Percentiles rank a stretch among this genome's conserved stretches.
Evolutionary conservation across 2,329 filamentous ascomycete species (phyloP).

Genomic region (Immersiporthe knoxdaviesiana): DNA sequence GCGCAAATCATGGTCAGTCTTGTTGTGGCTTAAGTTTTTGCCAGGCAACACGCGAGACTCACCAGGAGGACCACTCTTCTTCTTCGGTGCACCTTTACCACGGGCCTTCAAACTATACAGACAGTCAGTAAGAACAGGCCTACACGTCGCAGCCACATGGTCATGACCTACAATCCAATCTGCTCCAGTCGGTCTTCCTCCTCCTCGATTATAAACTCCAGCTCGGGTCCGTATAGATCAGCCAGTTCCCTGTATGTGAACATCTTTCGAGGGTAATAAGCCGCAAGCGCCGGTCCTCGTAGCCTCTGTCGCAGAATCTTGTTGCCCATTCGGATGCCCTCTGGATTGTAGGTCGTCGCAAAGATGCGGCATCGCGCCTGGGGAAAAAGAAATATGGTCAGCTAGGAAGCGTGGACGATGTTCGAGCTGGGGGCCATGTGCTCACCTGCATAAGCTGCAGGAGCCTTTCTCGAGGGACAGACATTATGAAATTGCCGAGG

Average conservation of each 20-base stretch:
- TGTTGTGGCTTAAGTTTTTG: slow-evolving; percentile 45
- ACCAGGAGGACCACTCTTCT: slow-evolving; percentile 69
- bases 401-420: slow-evolving; percentile 15
- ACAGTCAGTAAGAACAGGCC: slow-evolving; percentile 25
- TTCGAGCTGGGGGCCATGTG: neutral
- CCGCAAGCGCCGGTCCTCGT: slow-evolving; percentile 76
- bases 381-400: slow-evolving; percentile 6
- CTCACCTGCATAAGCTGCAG: slow-evolving; percentile 79
- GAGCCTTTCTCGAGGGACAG: slow-evolving; percentile 63
- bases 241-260: slow-evolving; percentile 75
- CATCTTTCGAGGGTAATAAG: slow-evolving; percentile 84
- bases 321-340: slow-evolving; percentile 80
- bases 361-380: slow-evolving; percentile 93
- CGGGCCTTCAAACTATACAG: slow-evolving; percentile 70
- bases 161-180: slow-evolving; percentile 61
- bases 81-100: slow-evolving; percentile 87
- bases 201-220: slow-evolving; percentile 72
- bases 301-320: slow-evolving; percentile 89
- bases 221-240: slow-evolving; percentile 66
- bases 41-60: slow-evolving; percentile 24
- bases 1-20: slow-evolving; percentile 38
- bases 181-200: slow-evolving; percentile 81
- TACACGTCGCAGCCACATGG: neutral
- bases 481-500: slow-evolving; percentile 53
- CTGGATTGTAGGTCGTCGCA: slow-evolving; percentile 87